phyloP scores from a whole-genome alignment of 352 stramenopile species.

The Phytophthora podocarpi region DNA sequence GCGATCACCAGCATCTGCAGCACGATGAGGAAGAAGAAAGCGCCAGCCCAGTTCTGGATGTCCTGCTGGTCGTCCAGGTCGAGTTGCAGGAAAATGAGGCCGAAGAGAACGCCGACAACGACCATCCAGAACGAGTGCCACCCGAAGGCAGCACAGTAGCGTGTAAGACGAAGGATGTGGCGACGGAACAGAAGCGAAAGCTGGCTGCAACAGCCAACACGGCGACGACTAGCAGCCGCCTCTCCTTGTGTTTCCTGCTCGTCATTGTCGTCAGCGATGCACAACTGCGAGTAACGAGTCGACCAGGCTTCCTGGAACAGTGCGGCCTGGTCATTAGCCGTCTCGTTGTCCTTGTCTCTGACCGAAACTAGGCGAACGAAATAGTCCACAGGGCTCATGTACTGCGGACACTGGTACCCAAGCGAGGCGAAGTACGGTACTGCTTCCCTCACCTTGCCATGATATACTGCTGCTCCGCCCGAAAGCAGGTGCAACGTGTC shows the following conservation, averaged over 20 bases:
- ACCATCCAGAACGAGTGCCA: constrained; percentile 51
- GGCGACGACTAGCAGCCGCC: neutral
- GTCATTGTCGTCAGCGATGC: constrained; percentile 8
- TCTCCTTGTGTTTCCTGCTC: neutral
- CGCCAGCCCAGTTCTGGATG: constrained; percentile 53
- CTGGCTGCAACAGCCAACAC: constrained; percentile 36
- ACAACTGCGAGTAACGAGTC: constrained; percentile 27
- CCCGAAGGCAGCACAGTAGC: constrained; percentile 40
- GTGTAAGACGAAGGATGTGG: constrained; percentile 44
- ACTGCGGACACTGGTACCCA: constrained; percentile 58
- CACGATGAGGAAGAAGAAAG: constrained; percentile 49
- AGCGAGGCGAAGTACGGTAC: constrained; percentile 63
- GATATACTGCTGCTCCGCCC: constrained; percentile 56
- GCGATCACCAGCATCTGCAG: constrained; percentile 43
- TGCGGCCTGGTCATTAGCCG: constrained; percentile 25
- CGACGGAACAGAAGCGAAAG: constrained; percentile 47
- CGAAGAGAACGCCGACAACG: constrained; percentile 44
- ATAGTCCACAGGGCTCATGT: constrained; percentile 68
- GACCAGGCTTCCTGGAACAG: constrained; percentile 52
- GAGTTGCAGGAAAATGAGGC: constrained; percentile 54
- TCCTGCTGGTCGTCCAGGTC: constrained; percentile 40
- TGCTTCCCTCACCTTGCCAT: constrained; percentile 51
- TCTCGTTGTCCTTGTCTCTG: constrained; percentile 39
- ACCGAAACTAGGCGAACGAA: constrained; percentile 62
- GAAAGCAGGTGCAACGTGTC: constrained; percentile 65